These are phyloP conservation scores for Gonapodya sp. DNA, from an alignment of 192 early-diverging fungal species.

Conservation along the genomic window DNA sequence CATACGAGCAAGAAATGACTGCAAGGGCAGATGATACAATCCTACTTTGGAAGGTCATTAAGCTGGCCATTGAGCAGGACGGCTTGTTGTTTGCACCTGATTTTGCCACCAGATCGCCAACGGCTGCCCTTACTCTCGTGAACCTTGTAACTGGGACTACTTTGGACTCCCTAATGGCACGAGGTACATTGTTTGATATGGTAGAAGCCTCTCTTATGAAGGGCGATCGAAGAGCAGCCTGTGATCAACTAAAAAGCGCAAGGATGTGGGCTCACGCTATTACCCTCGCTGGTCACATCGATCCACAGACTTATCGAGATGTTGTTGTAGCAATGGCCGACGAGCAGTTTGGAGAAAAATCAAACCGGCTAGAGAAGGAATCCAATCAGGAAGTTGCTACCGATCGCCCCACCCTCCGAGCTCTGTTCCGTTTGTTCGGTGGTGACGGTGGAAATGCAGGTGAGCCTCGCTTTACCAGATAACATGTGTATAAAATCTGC, in stretches of 20 bases:
- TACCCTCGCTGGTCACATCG: conserved; percentile 77
- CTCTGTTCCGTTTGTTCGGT: conserved; percentile 26
- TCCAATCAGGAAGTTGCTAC: conserved; percentile 25
- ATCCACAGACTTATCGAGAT: conserved; percentile 70
- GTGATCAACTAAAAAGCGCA: conserved; percentile 30
- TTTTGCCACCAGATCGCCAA: conserved; percentile 12
- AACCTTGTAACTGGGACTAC: background rate
- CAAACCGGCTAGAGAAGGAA: conserved; percentile 17
- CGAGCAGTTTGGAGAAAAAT: conserved; percentile 26
- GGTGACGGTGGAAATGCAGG: background rate
- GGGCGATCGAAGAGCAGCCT: conserved; percentile 31
- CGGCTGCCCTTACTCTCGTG: background rate
- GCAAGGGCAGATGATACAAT: conserved; percentile 16
- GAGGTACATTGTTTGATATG: conserved; percentile 16
- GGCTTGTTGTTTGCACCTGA: conserved; percentile 46
- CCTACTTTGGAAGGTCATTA: conserved; percentile 54
- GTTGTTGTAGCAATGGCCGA: conserved; percentile 63
- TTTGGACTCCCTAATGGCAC: conserved; percentile 17
- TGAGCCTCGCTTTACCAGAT: conserved; percentile 24
- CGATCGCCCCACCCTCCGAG: conserved; percentile 25
- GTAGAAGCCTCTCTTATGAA: conserved; percentile 27
- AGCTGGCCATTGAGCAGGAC: conserved; percentile 51
- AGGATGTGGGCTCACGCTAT: conserved; percentile 83
- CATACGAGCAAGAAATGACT: background rate
- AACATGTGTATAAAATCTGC: too few relatives aligned